Conservation (phyloP, 176 grass and related monocot species). For the Hyparrhenia diplandra region DNA sequence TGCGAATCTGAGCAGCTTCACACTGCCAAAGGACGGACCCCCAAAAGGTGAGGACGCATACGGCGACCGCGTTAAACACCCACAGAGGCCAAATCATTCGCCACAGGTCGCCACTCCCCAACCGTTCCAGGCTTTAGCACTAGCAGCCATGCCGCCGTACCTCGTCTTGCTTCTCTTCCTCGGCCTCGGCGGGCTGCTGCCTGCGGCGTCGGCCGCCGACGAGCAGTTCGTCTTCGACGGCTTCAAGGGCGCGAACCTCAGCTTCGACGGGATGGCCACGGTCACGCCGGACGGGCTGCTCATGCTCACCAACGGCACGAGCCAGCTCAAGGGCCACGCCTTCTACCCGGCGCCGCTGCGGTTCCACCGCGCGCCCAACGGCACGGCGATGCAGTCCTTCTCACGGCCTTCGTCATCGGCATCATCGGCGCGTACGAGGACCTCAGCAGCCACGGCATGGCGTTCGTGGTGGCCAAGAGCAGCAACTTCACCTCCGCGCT, state of each 20-base stretch:
- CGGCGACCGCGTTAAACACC: not conserved
- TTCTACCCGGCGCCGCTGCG: slow-evolving; percentile 54
- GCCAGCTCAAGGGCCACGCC: slow-evolving; percentile 61
- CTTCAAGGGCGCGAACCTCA: slow-evolving; percentile 52
- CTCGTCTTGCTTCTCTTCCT: slow-evolving; percentile 14
- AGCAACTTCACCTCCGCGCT: slow-evolving; percentile 42
- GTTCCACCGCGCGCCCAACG: slow-evolving; percentile 29
- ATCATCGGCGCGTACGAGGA: slow-evolving; percentile 55
- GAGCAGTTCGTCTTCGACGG: slow-evolving; percentile 66
- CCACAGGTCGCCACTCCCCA: not conserved
- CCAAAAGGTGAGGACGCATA: not conserved
- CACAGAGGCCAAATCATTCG: not conserved
- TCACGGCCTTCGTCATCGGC: slow-evolving; percentile 75
- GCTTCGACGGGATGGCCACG: slow-evolving; percentile 56
- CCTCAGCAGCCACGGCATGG: slow-evolving; percentile 73
- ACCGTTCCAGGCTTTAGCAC: too few species aligned
- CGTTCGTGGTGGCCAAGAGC: slow-evolving; percentile 60
- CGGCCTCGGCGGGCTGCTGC: not conserved
- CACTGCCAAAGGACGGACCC: not conserved
- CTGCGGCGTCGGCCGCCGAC: not conserved
- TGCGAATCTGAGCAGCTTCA: not conserved
- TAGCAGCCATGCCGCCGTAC: not conserved
- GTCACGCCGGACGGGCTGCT: slow-evolving; percentile 53
- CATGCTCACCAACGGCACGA: slow-evolving; percentile 55
- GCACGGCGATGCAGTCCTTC: slow-evolving; percentile 63